A percentile compares a stretch with the other conserved stretches of the same genome.
phyloP scores from a whole-genome alignment of 2,329 filamentous ascomycete species.

The Xylaria digitata region DNA sequence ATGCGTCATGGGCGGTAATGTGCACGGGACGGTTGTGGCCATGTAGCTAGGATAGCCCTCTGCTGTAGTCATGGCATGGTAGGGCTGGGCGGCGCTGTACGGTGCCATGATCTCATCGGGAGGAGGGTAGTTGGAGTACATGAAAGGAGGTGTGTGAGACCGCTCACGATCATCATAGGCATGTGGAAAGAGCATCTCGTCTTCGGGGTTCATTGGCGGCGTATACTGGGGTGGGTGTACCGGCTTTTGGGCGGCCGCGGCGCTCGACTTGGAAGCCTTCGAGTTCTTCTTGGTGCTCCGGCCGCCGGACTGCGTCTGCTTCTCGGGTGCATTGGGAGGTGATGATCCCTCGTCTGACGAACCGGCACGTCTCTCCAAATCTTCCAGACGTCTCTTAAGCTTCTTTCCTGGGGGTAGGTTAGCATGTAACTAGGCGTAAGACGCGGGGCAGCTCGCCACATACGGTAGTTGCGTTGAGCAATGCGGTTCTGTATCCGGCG shows the following conservation, averaged over 20 bases:
- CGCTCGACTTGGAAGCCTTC: slow-evolving; percentile 55
- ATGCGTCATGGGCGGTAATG: slow-evolving; percentile 73
- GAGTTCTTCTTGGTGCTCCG: slow-evolving; percentile 57
- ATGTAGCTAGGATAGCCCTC: slow-evolving; percentile 69
- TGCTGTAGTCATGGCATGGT: slow-evolving; percentile 62
- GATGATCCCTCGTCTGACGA: slow-evolving; percentile 57
- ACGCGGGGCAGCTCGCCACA: slow-evolving; percentile 39
- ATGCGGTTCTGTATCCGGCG: slow-evolving; percentile 96
- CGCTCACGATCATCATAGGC: slow-evolving; percentile 73
- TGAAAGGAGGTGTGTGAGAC: slow-evolving; percentile 77
- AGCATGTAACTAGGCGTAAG: slow-evolving; percentile 7
- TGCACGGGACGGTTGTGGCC: slow-evolving; percentile 65
- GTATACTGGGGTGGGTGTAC: slow-evolving; percentile 67
- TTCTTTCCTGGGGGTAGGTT: slow-evolving; percentile 76
- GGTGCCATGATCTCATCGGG: slow-evolving; percentile 72
- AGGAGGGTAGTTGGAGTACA: slow-evolving; percentile 74
- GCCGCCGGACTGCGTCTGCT: slow-evolving; percentile 51
- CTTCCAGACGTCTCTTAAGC: slow-evolving; percentile 88
- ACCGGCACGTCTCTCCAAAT: slow-evolving; percentile 82
- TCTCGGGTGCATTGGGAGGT: slow-evolving; percentile 53
- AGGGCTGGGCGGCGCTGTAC: slow-evolving; percentile 66
- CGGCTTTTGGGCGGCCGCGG: slow-evolving; percentile 51
- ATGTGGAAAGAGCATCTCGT: slow-evolving; percentile 74
- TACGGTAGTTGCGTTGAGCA: slow-evolving; percentile 97
- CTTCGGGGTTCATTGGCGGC: slow-evolving; percentile 68